A percentile compares a stretch with the other conserved stretches of the same genome.
Conservation (phyloP, 2,329 filamentous ascomycete genomes). For the Aspergillus aculeatinus region DNA sequence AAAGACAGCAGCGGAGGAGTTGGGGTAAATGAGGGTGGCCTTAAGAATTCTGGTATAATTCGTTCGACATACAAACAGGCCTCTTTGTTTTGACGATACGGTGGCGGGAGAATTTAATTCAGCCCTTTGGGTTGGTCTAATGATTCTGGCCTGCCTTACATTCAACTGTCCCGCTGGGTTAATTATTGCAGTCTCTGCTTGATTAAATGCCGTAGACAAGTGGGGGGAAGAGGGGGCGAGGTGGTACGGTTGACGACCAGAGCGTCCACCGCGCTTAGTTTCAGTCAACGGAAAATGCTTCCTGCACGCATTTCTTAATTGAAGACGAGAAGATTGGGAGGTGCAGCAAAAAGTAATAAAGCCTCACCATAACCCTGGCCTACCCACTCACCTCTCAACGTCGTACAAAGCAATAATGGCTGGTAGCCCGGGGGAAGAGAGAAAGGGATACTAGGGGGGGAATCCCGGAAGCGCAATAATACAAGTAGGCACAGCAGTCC, state of each 20-base stretch:
- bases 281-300: constrained; percentile 14
- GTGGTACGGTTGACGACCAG: constrained; percentile 1
- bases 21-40: not conserved
- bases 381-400: not conserved
- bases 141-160: not conserved
- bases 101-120: not conserved
- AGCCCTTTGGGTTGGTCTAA: not conserved
- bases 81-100: not conserved
- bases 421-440: not conserved
- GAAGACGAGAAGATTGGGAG: not conserved
- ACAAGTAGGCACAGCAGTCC: not conserved
- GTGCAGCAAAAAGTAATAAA: not conserved
- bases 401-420: not conserved
- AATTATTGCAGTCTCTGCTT: constrained; percentile 10
- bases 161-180: not conserved
- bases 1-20: not conserved
- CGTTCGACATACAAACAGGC: not conserved
- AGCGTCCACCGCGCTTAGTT: constrained; percentile 1
- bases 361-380: not conserved
- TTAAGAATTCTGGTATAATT: not conserved
- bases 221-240: constrained; percentile 2
- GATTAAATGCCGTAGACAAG: constrained; percentile 4
- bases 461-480: not conserved
- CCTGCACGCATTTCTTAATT: constrained; percentile 3
- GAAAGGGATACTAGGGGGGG: constrained; percentile 3